phyloP scores from a whole-genome alignment of 352 stramenopile genomes.

The Globisporangium mamillatum region DNA sequence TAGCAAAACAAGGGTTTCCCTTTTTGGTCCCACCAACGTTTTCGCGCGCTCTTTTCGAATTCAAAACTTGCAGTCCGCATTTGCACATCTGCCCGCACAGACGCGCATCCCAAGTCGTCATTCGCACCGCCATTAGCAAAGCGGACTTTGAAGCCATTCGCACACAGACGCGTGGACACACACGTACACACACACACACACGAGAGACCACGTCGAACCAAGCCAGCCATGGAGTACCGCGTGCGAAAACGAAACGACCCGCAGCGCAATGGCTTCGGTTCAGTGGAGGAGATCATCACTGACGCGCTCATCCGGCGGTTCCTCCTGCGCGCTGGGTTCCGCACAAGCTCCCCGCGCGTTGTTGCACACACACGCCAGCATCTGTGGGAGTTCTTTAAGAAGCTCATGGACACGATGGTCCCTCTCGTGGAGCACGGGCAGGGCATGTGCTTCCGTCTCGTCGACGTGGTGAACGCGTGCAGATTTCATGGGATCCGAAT shows the following conservation, averaged over 20 bases:
- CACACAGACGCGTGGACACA: background rate
- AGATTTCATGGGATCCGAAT: constrained; percentile 61
- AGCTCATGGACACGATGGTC: constrained; percentile 50
- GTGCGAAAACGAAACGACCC: constrained; percentile 43
- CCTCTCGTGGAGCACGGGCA: constrained; percentile 45
- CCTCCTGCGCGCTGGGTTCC: constrained; percentile 66
- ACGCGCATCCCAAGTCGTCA: background rate
- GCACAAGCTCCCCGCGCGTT: constrained; percentile 37
- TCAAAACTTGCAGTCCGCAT: constrained; percentile 19
- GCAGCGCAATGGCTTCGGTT: background rate
- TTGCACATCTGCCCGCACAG: background rate
- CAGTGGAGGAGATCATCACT: constrained; percentile 30
- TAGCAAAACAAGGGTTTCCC: constrained; percentile 17
- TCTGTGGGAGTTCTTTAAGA: constrained; percentile 49
- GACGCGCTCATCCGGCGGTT: constrained; percentile 64
- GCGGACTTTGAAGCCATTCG: background rate
- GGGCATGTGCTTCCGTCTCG: constrained; percentile 41
- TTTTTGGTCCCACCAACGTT: constrained; percentile 6
- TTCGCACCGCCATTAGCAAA: background rate
- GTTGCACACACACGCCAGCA: constrained; percentile 40
- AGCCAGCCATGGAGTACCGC: constrained; percentile 33
- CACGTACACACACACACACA: background rate
- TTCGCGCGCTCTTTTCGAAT: constrained; percentile 20
- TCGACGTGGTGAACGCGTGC: constrained; percentile 68
- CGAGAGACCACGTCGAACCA: background rate